Conservation (phyloP, 192 early-diverging fungal genomes). For the Pecoramyces ruminantium region DNA sequence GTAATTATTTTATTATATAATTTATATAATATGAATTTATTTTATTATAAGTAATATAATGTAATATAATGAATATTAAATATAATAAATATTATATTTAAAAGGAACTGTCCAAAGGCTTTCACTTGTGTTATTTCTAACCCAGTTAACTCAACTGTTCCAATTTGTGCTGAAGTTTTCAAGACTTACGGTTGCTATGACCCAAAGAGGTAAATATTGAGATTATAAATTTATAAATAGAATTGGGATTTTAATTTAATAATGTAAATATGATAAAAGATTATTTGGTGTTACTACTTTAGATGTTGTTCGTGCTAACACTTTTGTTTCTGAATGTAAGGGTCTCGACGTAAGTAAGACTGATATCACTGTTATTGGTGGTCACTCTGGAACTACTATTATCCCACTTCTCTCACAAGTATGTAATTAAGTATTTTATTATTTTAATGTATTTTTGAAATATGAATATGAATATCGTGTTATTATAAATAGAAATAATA, state of each 20-base stretch:
- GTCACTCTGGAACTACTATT: conserved; percentile 53
- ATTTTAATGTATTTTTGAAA: too few species aligned
- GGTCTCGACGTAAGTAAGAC: conserved; percentile 16
- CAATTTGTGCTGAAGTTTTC: conserved; percentile 43
- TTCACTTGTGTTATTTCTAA: conserved; percentile 46
- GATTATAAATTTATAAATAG: neutral
- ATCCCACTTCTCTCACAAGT: conserved; percentile 36
- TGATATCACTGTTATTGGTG: conserved; percentile 35
- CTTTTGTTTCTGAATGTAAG: conserved; percentile 31
- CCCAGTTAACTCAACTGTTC: conserved; percentile 52
- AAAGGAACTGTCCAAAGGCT: conserved; percentile 40
- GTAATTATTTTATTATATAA: conserved; percentile 14
- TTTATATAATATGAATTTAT: too few species aligned
- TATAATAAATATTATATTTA: neutral
- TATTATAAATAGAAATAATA: too few species aligned
- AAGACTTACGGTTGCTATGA: conserved; percentile 37
- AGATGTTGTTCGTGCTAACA: conserved; percentile 41
- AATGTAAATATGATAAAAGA: neutral
- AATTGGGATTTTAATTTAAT: neutral
- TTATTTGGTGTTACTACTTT: conserved; percentile 46
- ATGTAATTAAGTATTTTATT: too few species aligned
- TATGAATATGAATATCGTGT: too few species aligned
- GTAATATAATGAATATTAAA: neutral
- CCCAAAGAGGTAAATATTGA: conserved; percentile 22
- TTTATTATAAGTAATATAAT: too few species aligned